Evolutionary conservation across 2,329 filamentous ascomycete genomes (phyloP).

Genomic region (Xylariales sp.): DNA sequence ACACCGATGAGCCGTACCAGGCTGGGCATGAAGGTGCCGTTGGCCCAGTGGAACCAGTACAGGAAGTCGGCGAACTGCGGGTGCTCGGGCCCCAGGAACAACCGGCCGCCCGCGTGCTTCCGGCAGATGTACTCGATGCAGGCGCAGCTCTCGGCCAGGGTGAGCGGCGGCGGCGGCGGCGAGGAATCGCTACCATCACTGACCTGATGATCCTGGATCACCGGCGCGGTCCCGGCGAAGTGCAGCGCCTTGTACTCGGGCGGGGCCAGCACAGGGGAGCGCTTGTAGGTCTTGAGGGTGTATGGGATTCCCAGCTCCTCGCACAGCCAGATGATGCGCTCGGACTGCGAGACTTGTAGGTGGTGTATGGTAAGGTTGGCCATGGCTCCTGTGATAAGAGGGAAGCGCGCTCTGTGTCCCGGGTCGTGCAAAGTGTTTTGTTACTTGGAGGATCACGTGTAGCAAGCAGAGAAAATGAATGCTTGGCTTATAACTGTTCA

Average conservation of each 20-base stretch:
- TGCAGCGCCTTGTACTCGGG: constrained; percentile 37
- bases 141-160: constrained; percentile 55
- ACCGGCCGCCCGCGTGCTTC: constrained; percentile 43
- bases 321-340: constrained; percentile 60
- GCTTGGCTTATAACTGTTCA: no score
- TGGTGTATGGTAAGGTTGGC: constrained; percentile 43
- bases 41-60: constrained; percentile 60
- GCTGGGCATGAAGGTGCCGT: constrained; percentile 37
- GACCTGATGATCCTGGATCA: constrained; percentile 56
- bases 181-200: no score
- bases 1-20: constrained; percentile 19
- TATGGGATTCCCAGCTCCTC: constrained; percentile 60
- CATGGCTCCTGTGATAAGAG: no score
- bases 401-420: no score
- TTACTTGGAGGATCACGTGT: no score
- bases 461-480: no score
- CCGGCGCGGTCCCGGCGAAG: constrained; percentile 51
- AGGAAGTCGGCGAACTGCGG: constrained; percentile 55
- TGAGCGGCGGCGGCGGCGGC: no score
- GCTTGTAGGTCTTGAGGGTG: constrained; percentile 20
- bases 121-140: constrained; percentile 58
- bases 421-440: no score
- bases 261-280: constrained; percentile 28
- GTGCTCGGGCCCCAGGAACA: constrained; percentile 40
- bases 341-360: constrained; percentile 55